Percentiles rank a stretch among this genome's conserved stretches.
phyloP scores from a whole-genome alignment of 208 protist genomes.

The Tritrichomonas musculus region DNA sequence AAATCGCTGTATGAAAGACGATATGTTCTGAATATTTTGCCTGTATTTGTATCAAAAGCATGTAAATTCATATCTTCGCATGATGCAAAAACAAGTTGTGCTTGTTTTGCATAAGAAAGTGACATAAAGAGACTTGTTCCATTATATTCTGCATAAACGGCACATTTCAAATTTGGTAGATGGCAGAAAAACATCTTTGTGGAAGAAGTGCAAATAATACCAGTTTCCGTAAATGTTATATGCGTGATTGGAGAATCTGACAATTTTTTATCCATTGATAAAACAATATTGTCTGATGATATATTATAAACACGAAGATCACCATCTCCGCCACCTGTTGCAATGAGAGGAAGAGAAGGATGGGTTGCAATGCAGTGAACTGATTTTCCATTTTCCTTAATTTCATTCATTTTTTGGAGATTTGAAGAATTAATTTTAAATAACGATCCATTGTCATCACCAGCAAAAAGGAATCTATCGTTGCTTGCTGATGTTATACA shows the following conservation, averaged over 20 bases:
- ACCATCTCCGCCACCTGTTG: constrained; percentile 7
- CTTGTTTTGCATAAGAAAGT: background rate
- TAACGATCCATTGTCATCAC: background rate
- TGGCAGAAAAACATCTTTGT: background rate
- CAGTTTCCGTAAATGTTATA: background rate
- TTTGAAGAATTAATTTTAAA: background rate
- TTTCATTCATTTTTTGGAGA: background rate
- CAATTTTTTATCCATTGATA: background rate
- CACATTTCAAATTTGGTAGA: background rate
- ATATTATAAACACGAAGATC: background rate
- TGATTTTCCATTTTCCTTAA: background rate
- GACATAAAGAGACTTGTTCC: background rate
- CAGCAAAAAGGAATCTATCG: background rate
- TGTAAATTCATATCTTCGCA: background rate
- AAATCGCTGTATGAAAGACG: background rate
- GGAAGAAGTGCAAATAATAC: background rate
- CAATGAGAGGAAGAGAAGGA: background rate
- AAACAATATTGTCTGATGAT: background rate
- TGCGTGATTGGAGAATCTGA: no score
- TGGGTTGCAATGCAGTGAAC: background rate
- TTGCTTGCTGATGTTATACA: background rate
- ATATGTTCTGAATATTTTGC: background rate
- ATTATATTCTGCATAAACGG: background rate
- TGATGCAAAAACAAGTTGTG: background rate
- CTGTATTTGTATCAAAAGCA: background rate